Evolutionary conservation across 225 moss, liverwort and hornwort species (phyloP).

Genomic region (Ulota crispa): DNA sequence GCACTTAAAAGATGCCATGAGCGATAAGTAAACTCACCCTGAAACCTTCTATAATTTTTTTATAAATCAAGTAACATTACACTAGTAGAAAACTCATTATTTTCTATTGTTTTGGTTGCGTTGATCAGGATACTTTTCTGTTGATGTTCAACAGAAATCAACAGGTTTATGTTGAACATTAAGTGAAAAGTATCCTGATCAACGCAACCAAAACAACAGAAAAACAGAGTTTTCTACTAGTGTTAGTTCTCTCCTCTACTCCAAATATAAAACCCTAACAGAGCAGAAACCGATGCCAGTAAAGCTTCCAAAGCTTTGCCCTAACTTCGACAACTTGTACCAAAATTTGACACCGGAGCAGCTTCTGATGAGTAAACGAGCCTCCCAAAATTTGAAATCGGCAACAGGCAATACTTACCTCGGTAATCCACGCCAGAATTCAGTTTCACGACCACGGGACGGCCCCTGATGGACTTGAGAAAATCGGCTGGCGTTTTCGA

Average conservation of each 20-base stretch:
- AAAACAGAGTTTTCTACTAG: no score
- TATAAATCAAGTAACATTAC: no score
- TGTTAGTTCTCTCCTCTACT: neutral
- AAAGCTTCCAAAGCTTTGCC: neutral
- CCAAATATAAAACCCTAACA: neutral
- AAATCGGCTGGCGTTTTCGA: constrained; percentile 98
- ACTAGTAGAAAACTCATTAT: no score
- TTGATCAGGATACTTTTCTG: no score
- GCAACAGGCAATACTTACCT: constrained; percentile 32
- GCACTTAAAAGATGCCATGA: neutral
- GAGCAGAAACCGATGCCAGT: neutral
- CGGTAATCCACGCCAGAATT: constrained; percentile 98
- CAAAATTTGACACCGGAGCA: neutral
- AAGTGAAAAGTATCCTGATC: no score
- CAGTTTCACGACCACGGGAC: constrained; percentile 92
- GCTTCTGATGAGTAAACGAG: neutral
- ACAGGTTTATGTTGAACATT: no score
- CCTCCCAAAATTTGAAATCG: neutral
- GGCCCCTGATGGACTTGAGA: constrained; percentile 90
- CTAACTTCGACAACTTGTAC: no score
- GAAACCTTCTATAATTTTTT: neutral
- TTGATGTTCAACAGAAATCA: no score
- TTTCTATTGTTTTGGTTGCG: no score
- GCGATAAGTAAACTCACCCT: neutral
- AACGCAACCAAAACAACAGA: no score